phyloP scores from a whole-genome alignment of 2,329 filamentous ascomycete species.

The Diaporthe nobilis region DNA sequence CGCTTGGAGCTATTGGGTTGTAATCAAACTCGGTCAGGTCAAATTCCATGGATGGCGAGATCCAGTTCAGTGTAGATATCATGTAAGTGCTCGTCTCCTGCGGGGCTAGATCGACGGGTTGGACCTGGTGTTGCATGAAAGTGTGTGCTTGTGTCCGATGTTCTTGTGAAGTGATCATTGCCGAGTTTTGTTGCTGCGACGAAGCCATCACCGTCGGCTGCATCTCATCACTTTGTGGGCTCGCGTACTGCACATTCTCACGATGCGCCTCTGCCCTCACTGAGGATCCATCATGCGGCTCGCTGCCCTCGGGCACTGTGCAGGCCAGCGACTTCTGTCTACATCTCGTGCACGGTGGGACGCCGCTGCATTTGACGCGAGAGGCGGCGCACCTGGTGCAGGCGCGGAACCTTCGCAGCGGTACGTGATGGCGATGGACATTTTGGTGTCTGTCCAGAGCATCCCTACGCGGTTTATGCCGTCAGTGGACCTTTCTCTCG shows the following conservation, averaged over 20 bases:
- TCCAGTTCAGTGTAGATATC: conserved; percentile 37
- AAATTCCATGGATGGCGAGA: conserved; percentile 38
- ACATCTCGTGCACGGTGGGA: conserved; percentile 27
- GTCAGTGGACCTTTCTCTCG: conserved; percentile 2
- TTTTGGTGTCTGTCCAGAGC: conserved; percentile 32
- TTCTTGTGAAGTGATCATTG: neutral
- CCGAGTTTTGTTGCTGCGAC: neutral
- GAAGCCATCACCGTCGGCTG: neutral
- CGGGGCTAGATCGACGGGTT: conserved; percentile 12
- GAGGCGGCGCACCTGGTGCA: conserved; percentile 35
- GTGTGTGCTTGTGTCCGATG: neutral
- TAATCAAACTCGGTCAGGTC: conserved; percentile 34
- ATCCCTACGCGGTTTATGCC: conserved; percentile 3
- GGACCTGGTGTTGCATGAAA: conserved; percentile 15
- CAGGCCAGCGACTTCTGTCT: conserved; percentile 34
- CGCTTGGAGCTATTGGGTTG: conserved; percentile 23
- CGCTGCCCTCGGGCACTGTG: conserved; percentile 26
- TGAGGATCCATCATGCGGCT: neutral
- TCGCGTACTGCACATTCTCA: neutral
- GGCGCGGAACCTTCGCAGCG: conserved; percentile 35
- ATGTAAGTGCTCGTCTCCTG: conserved; percentile 28
- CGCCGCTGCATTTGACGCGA: conserved; percentile 36
- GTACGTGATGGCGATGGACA: conserved; percentile 29
- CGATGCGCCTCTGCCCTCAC: neutral
- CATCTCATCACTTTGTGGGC: neutral